phyloP scores from a whole-genome alignment of 768 basidiomycete genomes.

The Leccinum barrowsii region DNA sequence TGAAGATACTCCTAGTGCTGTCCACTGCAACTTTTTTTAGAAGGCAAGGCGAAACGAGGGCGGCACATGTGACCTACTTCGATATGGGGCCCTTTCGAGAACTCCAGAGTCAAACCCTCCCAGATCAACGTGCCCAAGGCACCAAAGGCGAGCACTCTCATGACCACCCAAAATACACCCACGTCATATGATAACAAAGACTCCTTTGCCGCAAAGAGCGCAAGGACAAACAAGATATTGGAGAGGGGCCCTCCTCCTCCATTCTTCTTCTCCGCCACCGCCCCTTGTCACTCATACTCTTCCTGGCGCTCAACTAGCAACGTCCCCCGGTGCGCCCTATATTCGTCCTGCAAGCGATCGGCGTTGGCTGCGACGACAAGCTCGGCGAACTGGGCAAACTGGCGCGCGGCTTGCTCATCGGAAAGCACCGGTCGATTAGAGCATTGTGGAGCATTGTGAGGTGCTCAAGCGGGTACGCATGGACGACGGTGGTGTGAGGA shows the following conservation, averaged over 20 bases:
- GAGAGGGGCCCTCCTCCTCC: slow-evolving; percentile 32
- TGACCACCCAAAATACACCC: slow-evolving; percentile 73
- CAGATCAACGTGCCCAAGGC: slow-evolving; percentile 62
- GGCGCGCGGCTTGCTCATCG: no score
- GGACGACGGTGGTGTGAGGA: no score
- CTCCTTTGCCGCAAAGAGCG: slow-evolving; percentile 62
- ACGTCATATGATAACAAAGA: slow-evolving; percentile 63
- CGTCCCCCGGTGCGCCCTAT: no score
- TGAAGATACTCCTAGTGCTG: slow-evolving; percentile 64
- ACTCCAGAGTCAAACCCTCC: slow-evolving; percentile 53
- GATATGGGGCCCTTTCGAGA: slow-evolving; percentile 50
- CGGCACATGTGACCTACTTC: slow-evolving; percentile 46
- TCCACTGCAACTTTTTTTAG: slow-evolving; percentile 49
- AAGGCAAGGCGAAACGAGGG: background rate
- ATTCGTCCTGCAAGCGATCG: no score
- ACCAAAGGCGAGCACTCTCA: slow-evolving; percentile 70
- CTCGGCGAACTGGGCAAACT: no score
- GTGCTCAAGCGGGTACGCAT: no score
- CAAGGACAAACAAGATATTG: slow-evolving; percentile 60
- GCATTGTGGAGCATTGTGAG: no score
- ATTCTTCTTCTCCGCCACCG: no score
- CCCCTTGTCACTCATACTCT: no score
- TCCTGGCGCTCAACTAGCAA: no score
- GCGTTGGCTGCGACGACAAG: no score
- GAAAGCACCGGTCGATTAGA: no score